Percentiles rank a stretch among this genome's conserved stretches.
Evolutionary conservation across 2,329 filamentous ascomycete genomes (phyloP).

Genomic region (Pseudovirgaria hyperparasitica): DNA sequence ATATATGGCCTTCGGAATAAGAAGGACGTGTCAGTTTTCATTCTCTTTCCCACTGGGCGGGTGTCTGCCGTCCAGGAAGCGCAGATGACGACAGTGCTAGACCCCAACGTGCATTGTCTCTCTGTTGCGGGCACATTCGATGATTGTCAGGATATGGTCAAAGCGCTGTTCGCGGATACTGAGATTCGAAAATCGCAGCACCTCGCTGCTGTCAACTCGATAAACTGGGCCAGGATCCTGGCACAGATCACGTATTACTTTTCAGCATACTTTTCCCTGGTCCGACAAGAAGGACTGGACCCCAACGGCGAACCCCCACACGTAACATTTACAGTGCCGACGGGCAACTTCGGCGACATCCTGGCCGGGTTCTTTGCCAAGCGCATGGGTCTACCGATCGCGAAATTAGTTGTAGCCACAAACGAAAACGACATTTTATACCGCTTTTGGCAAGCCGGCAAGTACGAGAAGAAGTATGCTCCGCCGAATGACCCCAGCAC

Average conservation of each 20-base stretch:
- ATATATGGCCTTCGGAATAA: conserved; percentile 93
- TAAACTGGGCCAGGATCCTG: conserved; percentile 91
- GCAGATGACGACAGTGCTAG: conserved; percentile 91
- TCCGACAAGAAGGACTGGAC: too few species aligned
- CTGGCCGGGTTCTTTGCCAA: conserved; percentile 87
- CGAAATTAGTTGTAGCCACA: conserved; percentile 84
- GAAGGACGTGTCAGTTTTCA: conserved; percentile 94
- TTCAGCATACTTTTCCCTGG: conserved; percentile 78
- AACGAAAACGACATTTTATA: conserved; percentile 97
- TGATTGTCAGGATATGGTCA: conserved; percentile 88
- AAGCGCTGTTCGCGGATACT: conserved; percentile 77
- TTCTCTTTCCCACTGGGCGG: conserved; percentile 82
- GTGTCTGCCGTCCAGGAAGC: conserved; percentile 88
- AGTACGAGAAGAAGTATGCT: conserved; percentile 87
- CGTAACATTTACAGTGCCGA: conserved; percentile 72
- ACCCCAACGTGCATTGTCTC: conserved; percentile 86
- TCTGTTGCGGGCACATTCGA: conserved; percentile 87
- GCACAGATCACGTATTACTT: conserved; percentile 98
- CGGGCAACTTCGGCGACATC: conserved; percentile 94
- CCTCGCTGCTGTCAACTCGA: conserved; percentile 88
- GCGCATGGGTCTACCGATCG: conserved; percentile 74
- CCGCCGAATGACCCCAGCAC: conserved; percentile 45
- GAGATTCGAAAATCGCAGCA: conserved; percentile 72
- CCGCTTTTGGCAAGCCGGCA: conserved; percentile 83
- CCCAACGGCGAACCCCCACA: too few species aligned